Evolutionary conservation across 176 grass and related monocot genomes (phyloP), one percentile per base, ranked within the genome.

Genomic region (maize (Zea mays)): DNA sequence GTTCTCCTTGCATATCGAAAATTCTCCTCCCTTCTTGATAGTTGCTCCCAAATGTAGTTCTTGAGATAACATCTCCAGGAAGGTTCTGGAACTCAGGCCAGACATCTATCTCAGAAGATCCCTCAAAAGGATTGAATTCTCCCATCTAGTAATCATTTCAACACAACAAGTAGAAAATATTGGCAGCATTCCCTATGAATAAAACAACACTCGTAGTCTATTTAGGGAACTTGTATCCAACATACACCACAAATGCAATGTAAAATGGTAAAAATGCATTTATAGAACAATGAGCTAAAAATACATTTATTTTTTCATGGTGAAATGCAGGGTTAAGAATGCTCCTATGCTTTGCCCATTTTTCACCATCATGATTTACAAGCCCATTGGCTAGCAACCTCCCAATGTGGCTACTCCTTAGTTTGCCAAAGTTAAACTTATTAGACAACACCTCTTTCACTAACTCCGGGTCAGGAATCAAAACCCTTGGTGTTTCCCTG

Each of bases 291-390:
- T 14, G 12, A 67, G 47, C 10, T n/a, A 63, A 17, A 82, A 62
- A 41, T 61, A 91, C 92, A 27, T 27, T 27, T 27, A 27, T 27
- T 27, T 27, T 27, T 27, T 27, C 27, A 27, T 27, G 27, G 27
- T 92, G 84, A 67, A 96, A 96, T 35, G 89, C 86, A 5, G 92
- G 89, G 75, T 91, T 94, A 27, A 94, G 74, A 74, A 94, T 94
- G 54, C 80, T 90, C 71, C 88, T 40, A 61, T 94, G 88, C 49
- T 85, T 94, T 44, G 67, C 86, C 86, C 88, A 94, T 78, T 91
- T 89, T n/a, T 94, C 79, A 3, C 92, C 85, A 34, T 94, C 77
- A 63, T 86, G 82, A 27, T 39, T 67, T 5, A 66, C 50, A 69
- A 94, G n/a, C 11, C 92, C 92, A 21, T 77, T 15, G 27, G 19